phyloP scores from a whole-genome alignment of 2,329 filamentous ascomycete species.

The Epichloe baconii region DNA sequence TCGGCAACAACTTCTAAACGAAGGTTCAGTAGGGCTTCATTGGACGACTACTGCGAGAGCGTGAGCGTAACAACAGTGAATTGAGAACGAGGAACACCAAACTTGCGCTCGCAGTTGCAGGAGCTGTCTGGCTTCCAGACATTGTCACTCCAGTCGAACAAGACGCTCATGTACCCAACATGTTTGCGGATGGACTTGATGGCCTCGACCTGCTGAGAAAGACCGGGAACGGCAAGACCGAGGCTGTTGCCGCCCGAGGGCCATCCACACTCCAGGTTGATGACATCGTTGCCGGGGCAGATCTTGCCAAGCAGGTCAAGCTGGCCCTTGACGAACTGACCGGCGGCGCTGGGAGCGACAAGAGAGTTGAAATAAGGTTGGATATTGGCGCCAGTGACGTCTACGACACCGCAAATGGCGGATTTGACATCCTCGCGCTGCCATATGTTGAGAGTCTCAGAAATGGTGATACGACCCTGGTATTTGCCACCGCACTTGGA shows the following conservation, averaged over 20 bases:
- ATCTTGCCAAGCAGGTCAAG: conserved; percentile 55
- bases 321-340: conserved; percentile 62
- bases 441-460: conserved; percentile 74
- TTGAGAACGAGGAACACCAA: too few species aligned
- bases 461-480: conserved; percentile 64
- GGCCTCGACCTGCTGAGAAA: conserved; percentile 54
- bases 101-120: conserved; percentile 49
- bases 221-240: conserved; percentile 57
- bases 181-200: conserved; percentile 55
- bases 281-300: conserved; percentile 59
- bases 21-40: background rate
- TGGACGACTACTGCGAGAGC: background rate
- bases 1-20: conserved; percentile 7
- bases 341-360: conserved; percentile 50
- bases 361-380: conserved; percentile 83
- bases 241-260: conserved; percentile 58
- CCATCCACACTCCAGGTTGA: conserved; percentile 89
- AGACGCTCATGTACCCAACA: conserved; percentile 55
- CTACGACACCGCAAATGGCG: conserved; percentile 58
- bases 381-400: conserved; percentile 74
- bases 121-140: conserved; percentile 62
- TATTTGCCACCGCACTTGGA: conserved; percentile 54
- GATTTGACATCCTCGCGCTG: conserved; percentile 43
- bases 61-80: too few species aligned
- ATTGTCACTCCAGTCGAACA: conserved; percentile 62